Conservation (phyloP, 495 filamentous ascomycete species). For the Filosporella fistucella region DNA sequence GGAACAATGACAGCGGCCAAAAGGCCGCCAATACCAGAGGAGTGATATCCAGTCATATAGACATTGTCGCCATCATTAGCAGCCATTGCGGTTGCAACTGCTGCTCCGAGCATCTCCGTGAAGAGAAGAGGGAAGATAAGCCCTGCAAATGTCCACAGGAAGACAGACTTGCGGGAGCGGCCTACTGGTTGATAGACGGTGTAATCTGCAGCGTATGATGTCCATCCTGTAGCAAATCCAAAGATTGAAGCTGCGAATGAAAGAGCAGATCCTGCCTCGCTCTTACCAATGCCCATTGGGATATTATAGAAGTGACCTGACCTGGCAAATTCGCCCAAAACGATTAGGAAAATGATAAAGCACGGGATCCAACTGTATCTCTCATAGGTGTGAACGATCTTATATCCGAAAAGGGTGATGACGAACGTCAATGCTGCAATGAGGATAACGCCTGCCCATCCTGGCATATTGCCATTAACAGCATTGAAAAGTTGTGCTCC, state of each 20-base stretch:
- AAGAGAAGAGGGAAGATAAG: constrained; percentile 71
- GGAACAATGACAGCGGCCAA: constrained; percentile 62
- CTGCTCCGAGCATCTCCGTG: constrained; percentile 74
- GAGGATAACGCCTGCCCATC: constrained; percentile 73
- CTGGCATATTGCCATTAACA: constrained; percentile 65
- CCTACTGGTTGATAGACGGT: constrained; percentile 73
- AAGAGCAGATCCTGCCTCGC: constrained; percentile 61
- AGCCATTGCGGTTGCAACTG: constrained; percentile 60
- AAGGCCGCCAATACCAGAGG: constrained; percentile 65
- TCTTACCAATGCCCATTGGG: constrained; percentile 56
- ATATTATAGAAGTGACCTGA: constrained; percentile 68
- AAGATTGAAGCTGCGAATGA: constrained; percentile 71
- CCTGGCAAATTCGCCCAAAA: constrained; percentile 69
- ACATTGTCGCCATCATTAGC: constrained; percentile 36
- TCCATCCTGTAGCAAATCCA: constrained; percentile 80
- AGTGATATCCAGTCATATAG: constrained; percentile 56
- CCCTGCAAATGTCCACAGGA: constrained; percentile 65
- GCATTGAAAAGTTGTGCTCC: constrained; percentile 77
- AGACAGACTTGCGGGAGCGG: constrained; percentile 55
- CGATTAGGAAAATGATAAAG: constrained; percentile 72
- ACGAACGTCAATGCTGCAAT: constrained; percentile 68
- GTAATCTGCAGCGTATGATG: constrained; percentile 75
- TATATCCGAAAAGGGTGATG: constrained; percentile 74
- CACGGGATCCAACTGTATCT: constrained; percentile 76
- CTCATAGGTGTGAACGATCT: constrained; percentile 77